Percentiles rank a stretch among this genome's conserved stretches.
Conservation (phyloP, 2,329 filamentous ascomycete genomes). For the Helminthosporium solani region DNA sequence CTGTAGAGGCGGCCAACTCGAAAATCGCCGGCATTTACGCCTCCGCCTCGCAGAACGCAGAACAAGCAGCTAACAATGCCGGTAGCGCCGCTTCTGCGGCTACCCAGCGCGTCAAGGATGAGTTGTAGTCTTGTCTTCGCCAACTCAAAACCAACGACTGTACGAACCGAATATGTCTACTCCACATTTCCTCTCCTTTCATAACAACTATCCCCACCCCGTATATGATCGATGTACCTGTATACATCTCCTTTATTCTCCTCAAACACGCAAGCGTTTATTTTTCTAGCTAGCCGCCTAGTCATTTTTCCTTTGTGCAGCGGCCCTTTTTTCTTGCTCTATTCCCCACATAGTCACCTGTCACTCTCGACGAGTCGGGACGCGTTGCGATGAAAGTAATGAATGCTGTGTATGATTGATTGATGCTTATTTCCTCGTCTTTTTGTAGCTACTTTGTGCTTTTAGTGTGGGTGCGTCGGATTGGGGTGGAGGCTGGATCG, state of each 20-base stretch:
- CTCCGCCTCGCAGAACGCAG: conserved; percentile 42
- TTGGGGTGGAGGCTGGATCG: too few species aligned
- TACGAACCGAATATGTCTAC: too few species aligned
- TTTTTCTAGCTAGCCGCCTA: background rate
- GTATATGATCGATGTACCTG: too few species aligned
- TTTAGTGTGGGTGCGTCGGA: background rate
- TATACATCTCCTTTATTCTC: too few species aligned
- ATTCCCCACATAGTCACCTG: conserved; percentile 2
- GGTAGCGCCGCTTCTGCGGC: conserved; percentile 38
- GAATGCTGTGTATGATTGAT: too few species aligned
- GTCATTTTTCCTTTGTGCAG: background rate
- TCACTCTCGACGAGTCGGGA: background rate
- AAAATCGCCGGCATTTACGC: conserved; percentile 45
- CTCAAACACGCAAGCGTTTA: background rate
- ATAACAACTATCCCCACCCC: too few species aligned
- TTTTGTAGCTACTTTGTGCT: background rate
- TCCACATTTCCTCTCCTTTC: too few species aligned
- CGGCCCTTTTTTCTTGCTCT: background rate
- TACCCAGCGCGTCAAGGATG: conserved; percentile 52
- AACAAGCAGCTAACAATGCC: conserved; percentile 51
- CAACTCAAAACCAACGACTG: too few species aligned
- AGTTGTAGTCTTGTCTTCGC: conserved; percentile 44
- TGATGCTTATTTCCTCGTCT: too few species aligned
- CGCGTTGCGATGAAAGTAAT: too few species aligned
- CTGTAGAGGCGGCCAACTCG: conserved; percentile 48